Conservation (phyloP, 1,284 basidiomycete species). For the Dichomitus squalens region DNA sequence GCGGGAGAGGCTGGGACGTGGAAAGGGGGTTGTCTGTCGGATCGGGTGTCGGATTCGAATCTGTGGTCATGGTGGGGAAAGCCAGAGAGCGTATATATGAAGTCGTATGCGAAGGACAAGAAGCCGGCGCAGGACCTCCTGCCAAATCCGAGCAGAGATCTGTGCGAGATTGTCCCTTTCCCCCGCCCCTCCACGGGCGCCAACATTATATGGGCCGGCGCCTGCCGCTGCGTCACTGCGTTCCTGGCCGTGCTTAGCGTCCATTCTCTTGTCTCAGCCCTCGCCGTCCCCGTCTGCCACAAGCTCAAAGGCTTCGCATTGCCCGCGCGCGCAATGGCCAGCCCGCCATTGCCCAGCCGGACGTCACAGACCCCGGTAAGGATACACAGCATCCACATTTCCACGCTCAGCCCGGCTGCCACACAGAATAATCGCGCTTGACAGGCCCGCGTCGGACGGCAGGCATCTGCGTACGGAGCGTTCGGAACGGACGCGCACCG, state of each 20-base stretch:
- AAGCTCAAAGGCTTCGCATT: not conserved
- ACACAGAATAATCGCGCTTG: not conserved
- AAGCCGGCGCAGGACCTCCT: not conserved
- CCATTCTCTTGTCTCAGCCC: not conserved
- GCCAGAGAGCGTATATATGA: constrained; percentile 28
- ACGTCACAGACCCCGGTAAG: not conserved
- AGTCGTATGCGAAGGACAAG: constrained; percentile 13
- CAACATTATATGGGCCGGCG: not conserved
- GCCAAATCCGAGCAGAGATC: constrained; percentile 1
- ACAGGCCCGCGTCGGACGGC: not conserved
- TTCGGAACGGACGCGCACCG: not conserved
- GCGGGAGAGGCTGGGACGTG: constrained; percentile 3
- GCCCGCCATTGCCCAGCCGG: not conserved
- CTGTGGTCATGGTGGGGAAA: constrained; percentile 50
- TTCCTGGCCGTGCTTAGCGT: not conserved
- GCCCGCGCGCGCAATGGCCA: too few species aligned
- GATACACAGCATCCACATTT: not conserved
- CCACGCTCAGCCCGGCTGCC: not conserved
- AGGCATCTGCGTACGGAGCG: not conserved
- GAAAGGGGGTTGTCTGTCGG: constrained; percentile 34
- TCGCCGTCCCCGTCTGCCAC: not conserved
- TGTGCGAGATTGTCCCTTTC: not conserved
- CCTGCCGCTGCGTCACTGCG: not conserved
- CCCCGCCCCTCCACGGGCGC: not conserved
- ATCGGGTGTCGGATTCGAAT: constrained; percentile 49